Percentiles rank a stretch among this genome's conserved stretches.
phyloP scores from a whole-genome alignment of 2,329 filamentous ascomycete species.

The Pseudogymnoascus sp. region DNA sequence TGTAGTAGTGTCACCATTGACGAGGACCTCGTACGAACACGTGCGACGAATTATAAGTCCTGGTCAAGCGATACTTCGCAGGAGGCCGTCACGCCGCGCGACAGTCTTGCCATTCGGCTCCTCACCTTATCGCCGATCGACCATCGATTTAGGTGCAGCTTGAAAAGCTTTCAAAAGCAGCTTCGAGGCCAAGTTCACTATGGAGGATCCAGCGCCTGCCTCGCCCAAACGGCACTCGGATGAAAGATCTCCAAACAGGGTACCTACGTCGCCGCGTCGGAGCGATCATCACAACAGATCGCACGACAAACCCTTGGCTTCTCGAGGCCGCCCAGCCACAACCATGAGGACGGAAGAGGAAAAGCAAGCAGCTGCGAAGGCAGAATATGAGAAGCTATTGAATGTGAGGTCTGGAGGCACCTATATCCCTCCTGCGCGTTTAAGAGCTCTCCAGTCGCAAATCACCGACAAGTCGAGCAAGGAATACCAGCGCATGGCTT shows the following conservation, averaged over 20 bases:
- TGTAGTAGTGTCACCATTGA: not conserved
- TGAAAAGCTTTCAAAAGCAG: not conserved
- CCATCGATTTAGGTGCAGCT: not conserved
- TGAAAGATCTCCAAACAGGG: slow-evolving; percentile 13
- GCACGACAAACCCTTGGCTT: slow-evolving; percentile 12
- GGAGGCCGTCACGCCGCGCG: slow-evolving; percentile 5
- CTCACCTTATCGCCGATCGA: slow-evolving; percentile 1
- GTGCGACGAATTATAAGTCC: not conserved
- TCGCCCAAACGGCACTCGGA: slow-evolving; percentile 12
- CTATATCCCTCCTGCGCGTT: slow-evolving; percentile 86
- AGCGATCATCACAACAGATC: slow-evolving; percentile 20
- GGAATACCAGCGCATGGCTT: slow-evolving; percentile 98
- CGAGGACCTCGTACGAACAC: not conserved
- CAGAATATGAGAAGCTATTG: slow-evolving; percentile 86
- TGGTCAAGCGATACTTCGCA: not conserved
- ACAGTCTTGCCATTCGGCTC: not conserved
- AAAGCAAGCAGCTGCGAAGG: slow-evolving; percentile 81
- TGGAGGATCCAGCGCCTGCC: slow-evolving; percentile 15
- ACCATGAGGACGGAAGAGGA: slow-evolving; percentile 58
- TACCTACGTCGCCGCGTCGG: slow-evolving; percentile 18
- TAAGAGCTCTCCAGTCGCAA: slow-evolving; percentile 87
- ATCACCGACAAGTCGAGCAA: slow-evolving; percentile 95
- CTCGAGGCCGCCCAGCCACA: slow-evolving; percentile 16
- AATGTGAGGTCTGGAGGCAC: slow-evolving; percentile 91
- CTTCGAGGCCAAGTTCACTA: slow-evolving; percentile 12